A percentile compares a stretch with the other conserved stretches of the same genome.
phyloP scores from a whole-genome alignment of 306 rosid species.

The Quercus cerris region DNA sequence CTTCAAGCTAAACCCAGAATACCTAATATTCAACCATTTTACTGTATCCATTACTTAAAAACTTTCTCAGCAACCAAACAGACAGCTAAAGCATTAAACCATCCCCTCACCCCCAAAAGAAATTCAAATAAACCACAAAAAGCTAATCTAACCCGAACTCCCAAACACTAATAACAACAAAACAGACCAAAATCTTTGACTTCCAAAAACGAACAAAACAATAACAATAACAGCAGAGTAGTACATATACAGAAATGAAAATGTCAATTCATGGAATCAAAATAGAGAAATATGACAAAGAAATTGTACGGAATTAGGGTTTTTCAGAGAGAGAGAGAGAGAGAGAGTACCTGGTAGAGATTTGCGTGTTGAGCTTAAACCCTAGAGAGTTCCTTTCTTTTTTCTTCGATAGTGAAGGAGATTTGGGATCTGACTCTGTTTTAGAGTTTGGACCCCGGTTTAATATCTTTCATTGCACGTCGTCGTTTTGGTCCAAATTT shows the following conservation, averaged over 20 bases:
- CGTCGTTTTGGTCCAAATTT: too few species aligned
- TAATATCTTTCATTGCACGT: too few species aligned
- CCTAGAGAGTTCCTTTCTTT: constrained; percentile 8
- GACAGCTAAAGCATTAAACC: background rate
- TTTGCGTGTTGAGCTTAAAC: background rate
- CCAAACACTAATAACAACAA: background rate
- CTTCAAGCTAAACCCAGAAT: background rate
- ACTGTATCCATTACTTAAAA: background rate
- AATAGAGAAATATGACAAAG: background rate
- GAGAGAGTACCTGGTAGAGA: background rate
- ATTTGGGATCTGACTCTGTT: background rate
- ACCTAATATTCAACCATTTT: background rate
- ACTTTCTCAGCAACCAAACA: background rate
- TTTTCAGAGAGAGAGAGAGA: background rate
- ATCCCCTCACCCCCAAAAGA: background rate
- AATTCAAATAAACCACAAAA: background rate
- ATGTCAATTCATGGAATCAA: too few species aligned
- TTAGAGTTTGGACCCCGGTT: too few species aligned
- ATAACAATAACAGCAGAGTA: background rate
- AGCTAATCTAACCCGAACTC: background rate
- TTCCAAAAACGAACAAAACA: background rate
- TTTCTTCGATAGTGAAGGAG: background rate
- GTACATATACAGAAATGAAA: background rate
- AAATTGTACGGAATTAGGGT: background rate
- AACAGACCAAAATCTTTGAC: background rate